Base-by-base conservation (phyloP, 2,329 filamentous ascomycete species). In the Herpotrichia juniperi region DNA sequence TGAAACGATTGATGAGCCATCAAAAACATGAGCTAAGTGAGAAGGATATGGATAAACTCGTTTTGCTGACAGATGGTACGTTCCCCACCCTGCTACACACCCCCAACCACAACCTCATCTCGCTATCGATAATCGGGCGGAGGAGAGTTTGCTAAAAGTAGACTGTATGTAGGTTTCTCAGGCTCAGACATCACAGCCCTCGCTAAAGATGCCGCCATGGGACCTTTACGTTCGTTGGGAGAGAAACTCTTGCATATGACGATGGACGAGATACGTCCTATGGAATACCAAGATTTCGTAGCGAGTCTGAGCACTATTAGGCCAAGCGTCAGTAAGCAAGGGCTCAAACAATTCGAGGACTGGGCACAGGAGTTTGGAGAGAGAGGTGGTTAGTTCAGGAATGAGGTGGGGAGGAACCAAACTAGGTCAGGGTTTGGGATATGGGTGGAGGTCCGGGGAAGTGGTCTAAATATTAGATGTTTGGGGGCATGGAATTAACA, bases 141-240 rank as follows among this genome's bases (percentile, higher is more conserved):
- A n/a, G 10, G 8, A 4, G 4, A 26, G 21, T 6, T 4, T 16
- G 6, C 17, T 43, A 22, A 12, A 10, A 40, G n/a, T n/a, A n/a
- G n/a, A n/a, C n/a, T n/a, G n/a, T n/a, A n/a, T n/a, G n/a, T n/a
- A 97, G 93, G 92, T n/a, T 99, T 96, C 76, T 97, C 92, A 8
- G 94, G 94, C 39, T 96, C 92, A 1, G 94, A 99, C 67, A 96
- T 99, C 59, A 97, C 94, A 19, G 93, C 94, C 1, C 80, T 99
- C 8, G 94, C 94, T 7, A 99, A 99, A 75, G 94, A 99, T 70
- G 94, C 94, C 8, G 94, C 94, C 2, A 99, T 99, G 94, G 93
- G 94, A 0, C 94, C 94, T 0, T 79, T 99, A 11, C 85, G 94
- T 26, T 93, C 91, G 47, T 79, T 97, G 2, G 94, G 94, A 22